A percentile compares a stretch with the other conserved stretches of the same genome.
These are phyloP conservation scores for Metschnikowia amazonensis DNA, from an alignment of 805 yeast species.

Conservation along the genomic window DNA sequence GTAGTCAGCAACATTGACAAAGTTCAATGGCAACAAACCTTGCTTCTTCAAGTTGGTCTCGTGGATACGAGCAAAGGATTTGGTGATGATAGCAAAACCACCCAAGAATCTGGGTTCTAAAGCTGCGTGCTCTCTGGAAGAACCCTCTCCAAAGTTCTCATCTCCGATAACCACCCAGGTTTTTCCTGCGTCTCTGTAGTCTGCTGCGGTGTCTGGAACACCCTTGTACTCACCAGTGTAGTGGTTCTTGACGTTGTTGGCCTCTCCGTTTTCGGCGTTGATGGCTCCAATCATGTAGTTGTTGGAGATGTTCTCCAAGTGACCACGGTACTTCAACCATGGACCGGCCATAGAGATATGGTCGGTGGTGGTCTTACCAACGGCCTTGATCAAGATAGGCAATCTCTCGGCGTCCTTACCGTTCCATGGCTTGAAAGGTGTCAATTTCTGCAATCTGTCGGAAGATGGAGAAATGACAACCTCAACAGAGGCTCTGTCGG, in stretches of 20 bases:
- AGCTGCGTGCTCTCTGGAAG: constrained; percentile 99
- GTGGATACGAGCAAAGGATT: constrained; percentile 97
- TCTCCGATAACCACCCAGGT: constrained; percentile 98
- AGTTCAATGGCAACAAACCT: constrained; percentile 97
- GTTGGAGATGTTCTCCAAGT: constrained; percentile 96
- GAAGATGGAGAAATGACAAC: constrained; percentile 84
- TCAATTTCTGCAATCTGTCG: constrained; percentile 92
- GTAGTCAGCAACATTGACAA: constrained; percentile 82
- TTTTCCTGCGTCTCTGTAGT: constrained; percentile 89
- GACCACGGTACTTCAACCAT: constrained; percentile 99
- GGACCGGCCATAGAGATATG: constrained; percentile 99
- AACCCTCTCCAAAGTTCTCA: constrained; percentile 99
- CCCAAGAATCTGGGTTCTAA: constrained; percentile 99
- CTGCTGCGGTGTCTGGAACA: constrained; percentile 95
- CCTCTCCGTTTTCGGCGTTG: constrained; percentile 93
- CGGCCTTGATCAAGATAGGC: constrained; percentile 94
- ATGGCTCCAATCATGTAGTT: constrained; percentile 99
- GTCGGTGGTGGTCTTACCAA: constrained; percentile 98
- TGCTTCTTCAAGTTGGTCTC: constrained; percentile 99
- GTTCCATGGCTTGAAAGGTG: constrained; percentile 94
- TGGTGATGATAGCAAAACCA: constrained; percentile 96
- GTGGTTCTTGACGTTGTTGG: constrained; percentile 84
- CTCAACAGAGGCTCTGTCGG: constrained; percentile 67
- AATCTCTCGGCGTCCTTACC: constrained; percentile 86
- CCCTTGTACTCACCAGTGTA: constrained; percentile 89